Percentiles rank a stretch among this genome's conserved stretches.
Conservation (phyloP, 148 eudicot genomes). For the Tetragonia tetragonoides region DNA sequence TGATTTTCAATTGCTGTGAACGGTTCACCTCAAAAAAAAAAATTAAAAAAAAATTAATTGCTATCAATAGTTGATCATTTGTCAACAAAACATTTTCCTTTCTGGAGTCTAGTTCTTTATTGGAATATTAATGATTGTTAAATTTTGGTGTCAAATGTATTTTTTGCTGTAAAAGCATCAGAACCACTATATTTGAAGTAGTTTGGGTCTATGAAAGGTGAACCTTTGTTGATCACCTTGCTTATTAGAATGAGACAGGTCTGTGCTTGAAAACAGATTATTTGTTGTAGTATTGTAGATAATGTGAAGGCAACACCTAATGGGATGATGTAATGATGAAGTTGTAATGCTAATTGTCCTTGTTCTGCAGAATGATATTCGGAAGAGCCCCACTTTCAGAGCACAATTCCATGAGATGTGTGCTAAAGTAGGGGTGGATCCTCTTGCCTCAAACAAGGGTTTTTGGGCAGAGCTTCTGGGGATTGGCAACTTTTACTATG, state of each 20-base stretch:
- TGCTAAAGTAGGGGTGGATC: slow-evolving; percentile 98
- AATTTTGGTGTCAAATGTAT: background rate
- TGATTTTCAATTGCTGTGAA: background rate
- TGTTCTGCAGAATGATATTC: slow-evolving; percentile 84
- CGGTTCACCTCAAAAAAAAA: background rate
- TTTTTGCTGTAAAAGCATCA: background rate
- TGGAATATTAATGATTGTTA: too few species aligned
- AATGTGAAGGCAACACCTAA: background rate
- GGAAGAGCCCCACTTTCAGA: slow-evolving; percentile 92
- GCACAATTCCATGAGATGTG: slow-evolving; percentile 99
- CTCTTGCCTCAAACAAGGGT: slow-evolving; percentile 96
- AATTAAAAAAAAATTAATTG: too few species aligned
- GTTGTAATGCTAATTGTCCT: slow-evolving; percentile 8
- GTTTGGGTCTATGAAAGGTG: background rate
- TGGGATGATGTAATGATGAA: background rate
- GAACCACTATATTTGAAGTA: background rate
- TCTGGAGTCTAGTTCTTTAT: background rate
- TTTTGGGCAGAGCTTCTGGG: slow-evolving; percentile 98
- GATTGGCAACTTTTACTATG: slow-evolving; percentile 96
- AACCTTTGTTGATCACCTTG: background rate
- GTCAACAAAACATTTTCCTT: too few species aligned
- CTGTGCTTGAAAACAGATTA: background rate
- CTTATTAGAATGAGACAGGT: background rate
- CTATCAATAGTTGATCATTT: too few species aligned
- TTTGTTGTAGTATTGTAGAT: background rate